These are phyloP conservation scores for Colletotrichum acutatum DNA, from an alignment of 2,329 filamentous ascomycete species.

Conservation along the genomic window DNA sequence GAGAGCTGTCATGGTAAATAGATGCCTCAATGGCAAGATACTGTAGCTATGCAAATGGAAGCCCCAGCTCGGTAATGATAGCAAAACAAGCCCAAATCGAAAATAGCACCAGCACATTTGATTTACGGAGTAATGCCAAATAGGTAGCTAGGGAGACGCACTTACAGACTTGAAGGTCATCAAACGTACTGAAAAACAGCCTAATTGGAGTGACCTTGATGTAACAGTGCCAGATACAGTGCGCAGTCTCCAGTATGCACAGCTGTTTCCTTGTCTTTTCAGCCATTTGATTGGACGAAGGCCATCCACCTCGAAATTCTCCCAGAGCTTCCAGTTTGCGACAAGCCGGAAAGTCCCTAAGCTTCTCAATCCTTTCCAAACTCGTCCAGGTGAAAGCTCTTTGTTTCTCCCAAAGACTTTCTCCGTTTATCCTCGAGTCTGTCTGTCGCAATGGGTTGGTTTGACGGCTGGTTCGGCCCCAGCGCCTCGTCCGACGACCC, in stretches of 20 bases:
- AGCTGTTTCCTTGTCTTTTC: slow-evolving; percentile 10
- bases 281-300: slow-evolving; percentile 28
- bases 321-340: slow-evolving; percentile 30
- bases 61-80: not conserved
- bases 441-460: slow-evolving; percentile 63
- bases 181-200: not conserved
- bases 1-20: not conserved
- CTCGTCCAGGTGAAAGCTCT: not conserved
- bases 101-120: not conserved
- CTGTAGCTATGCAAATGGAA: not conserved
- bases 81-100: not conserved
- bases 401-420: not conserved
- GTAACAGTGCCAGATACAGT: not conserved
- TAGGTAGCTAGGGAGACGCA: too few species aligned
- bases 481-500: slow-evolving; percentile 64
- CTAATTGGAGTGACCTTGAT: not conserved
- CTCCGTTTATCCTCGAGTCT: not conserved
- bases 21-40: not conserved
- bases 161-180: not conserved
- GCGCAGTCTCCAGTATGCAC: not conserved
- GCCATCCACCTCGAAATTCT: slow-evolving; percentile 28
- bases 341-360: not conserved
- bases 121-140: not conserved
- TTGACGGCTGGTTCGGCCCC: slow-evolving; percentile 59
- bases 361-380: not conserved